These are phyloP conservation scores for Torulaspora microellipsoides DNA, from an alignment of 805 yeast species.

Conservation along the genomic window DNA sequence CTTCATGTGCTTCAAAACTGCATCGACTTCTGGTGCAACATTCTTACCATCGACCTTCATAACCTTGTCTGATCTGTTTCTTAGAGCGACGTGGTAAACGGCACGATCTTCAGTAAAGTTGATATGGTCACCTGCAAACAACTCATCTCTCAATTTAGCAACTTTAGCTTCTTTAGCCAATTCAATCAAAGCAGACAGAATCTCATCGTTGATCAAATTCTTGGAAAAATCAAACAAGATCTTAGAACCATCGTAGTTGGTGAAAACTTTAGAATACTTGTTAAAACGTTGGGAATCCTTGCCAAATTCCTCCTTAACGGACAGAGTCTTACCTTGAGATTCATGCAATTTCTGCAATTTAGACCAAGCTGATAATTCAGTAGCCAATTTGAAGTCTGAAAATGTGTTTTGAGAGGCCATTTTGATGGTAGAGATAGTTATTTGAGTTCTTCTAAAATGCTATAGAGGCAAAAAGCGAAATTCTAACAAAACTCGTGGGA, in stretches of 20 bases:
- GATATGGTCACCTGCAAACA: conserved; percentile 92
- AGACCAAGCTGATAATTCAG: conserved; percentile 82
- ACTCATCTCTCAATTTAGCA: conserved; percentile 78
- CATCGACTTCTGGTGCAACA: conserved; percentile 87
- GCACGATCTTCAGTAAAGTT: conserved; percentile 96
- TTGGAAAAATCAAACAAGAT: conserved; percentile 93
- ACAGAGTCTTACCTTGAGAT: conserved; percentile 60
- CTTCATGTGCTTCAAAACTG: conserved; percentile 92
- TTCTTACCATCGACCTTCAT: conserved; percentile 87
- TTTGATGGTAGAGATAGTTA: not conserved
- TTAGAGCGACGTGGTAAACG: conserved; percentile 92
- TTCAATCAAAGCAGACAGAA: conserved; percentile 58
- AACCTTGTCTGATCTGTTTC: conserved; percentile 82
- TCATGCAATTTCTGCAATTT: conserved; percentile 68
- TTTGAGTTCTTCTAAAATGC: no score
- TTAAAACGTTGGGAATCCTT: conserved; percentile 70
- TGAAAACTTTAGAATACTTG: conserved; percentile 72
- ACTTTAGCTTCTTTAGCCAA: conserved; percentile 90
- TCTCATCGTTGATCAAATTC: conserved; percentile 85
- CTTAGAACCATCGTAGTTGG: conserved; percentile 81
- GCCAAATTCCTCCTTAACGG: conserved; percentile 72
- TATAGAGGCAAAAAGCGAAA: no score
- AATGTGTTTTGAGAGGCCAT: conserved; percentile 31
- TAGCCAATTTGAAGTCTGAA: conserved; percentile 53
- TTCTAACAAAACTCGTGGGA: conserved; percentile 85